phyloP scores from a whole-genome alignment of 2,329 filamentous ascomycete species.

The Fusarium sp. region DNA sequence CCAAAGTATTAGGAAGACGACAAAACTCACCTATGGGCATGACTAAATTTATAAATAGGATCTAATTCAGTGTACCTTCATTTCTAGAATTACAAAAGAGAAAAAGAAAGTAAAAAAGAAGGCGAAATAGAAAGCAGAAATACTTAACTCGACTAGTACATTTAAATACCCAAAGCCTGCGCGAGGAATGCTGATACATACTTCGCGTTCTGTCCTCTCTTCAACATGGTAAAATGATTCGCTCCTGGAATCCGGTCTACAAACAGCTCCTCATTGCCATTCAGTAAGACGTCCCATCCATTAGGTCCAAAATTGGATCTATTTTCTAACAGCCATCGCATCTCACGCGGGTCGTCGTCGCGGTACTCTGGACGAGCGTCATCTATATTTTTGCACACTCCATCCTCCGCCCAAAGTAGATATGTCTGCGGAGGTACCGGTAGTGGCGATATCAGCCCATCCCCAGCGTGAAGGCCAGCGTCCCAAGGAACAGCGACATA shows the following conservation, averaged over 20 bases:
- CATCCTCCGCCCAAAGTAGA: slow-evolving; percentile 79
- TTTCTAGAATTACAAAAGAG: no score
- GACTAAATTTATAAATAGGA: no score
- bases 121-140: no score
- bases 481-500: slow-evolving; percentile 72
- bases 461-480: slow-evolving; percentile 50
- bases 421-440: slow-evolving; percentile 67
- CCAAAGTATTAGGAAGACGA: no score
- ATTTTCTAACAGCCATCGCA: slow-evolving; percentile 79
- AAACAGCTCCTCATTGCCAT: slow-evolving; percentile 1
- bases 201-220: slow-evolving; percentile 9
- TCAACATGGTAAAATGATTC: slow-evolving; percentile 31
- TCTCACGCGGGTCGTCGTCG: slow-evolving; percentile 68
- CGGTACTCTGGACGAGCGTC: slow-evolving; percentile 66
- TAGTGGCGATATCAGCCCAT: not conserved
- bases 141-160: no score
- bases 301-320: slow-evolving; percentile 71
- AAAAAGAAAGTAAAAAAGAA: no score
- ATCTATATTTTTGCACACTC: slow-evolving; percentile 76
- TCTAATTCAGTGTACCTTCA: no score
- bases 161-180: not conserved
- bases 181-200: slow-evolving; percentile 7
- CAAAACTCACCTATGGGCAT: no score
- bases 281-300: slow-evolving; percentile 44
- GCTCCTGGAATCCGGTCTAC: slow-evolving; percentile 12